Percentiles rank a stretch among this genome's conserved stretches.
Evolutionary conservation across 345 rosid species (phyloP).

Genomic region (Raphanus raphanistrum): DNA sequence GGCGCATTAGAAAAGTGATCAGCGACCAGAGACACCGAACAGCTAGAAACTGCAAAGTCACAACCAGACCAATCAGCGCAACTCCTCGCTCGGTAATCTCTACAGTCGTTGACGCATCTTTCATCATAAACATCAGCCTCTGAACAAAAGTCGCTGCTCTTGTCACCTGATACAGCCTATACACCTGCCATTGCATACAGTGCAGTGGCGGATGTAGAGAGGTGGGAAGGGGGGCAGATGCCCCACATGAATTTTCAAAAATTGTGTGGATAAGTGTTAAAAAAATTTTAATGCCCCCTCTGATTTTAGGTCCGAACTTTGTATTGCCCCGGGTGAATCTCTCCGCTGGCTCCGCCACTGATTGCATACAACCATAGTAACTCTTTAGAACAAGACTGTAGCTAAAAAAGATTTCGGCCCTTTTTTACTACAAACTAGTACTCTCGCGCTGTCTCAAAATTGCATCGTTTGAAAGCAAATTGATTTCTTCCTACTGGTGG

Average conservation of each 20-base stretch:
- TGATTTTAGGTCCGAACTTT: no score
- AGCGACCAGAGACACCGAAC: constrained; percentile 87
- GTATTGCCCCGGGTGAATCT: no score
- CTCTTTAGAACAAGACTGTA: no score
- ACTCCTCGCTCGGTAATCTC: constrained; percentile 52
- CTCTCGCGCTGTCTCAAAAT: background rate
- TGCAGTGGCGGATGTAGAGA: no score
- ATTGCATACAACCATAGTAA: background rate
- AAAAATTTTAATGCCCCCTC: no score
- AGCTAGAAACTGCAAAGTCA: constrained; percentile 69
- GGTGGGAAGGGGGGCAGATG: no score
- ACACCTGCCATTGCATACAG: constrained; percentile 52
- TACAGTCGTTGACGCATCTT: constrained; percentile 51
- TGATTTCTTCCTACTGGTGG: background rate
- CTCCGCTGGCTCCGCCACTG: no score
- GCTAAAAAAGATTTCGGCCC: no score
- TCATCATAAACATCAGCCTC: constrained; percentile 66
- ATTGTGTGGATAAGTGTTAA: no score
- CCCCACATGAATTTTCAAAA: no score
- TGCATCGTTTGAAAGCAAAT: background rate
- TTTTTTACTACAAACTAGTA: no score
- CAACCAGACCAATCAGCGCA: constrained; percentile 64
- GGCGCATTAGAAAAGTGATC: constrained; percentile 70
- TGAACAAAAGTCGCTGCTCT: constrained; percentile 74
- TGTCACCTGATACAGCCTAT: constrained; percentile 78